A percentile compares a stretch with the other conserved stretches of the same genome.
Evolutionary conservation across 2,329 filamentous ascomycete species (phyloP).

Genomic region (Parascedosporium putredinis): DNA sequence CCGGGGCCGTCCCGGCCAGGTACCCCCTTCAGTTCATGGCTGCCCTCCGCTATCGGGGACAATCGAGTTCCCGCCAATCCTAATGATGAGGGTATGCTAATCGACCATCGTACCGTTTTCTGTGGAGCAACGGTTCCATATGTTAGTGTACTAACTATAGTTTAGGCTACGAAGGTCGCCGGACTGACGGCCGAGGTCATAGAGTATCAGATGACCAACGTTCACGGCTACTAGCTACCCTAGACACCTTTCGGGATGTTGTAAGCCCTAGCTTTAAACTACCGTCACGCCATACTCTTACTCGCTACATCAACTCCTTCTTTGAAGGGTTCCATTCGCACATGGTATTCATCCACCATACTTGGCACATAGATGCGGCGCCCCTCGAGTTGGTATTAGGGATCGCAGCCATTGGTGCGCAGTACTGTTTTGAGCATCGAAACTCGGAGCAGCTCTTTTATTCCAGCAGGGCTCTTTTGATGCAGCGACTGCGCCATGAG

Average conservation of each 20-base stretch:
- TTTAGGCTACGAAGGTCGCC: too few species aligned
- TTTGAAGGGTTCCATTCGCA: constrained; percentile 27
- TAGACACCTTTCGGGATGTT: constrained; percentile 19
- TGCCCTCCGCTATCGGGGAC: constrained; percentile 23
- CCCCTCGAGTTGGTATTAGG: constrained; percentile 23
- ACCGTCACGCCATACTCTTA: constrained; percentile 25
- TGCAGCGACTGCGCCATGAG: constrained; percentile 19
- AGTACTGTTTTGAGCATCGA: constrained; percentile 27
- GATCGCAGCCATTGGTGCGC: constrained; percentile 23
- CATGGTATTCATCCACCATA: constrained; percentile 27
- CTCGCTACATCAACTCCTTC: constrained; percentile 24
- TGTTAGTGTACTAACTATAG: too few species aligned
- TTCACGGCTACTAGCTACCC: constrained; percentile 14
- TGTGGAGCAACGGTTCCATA: too few species aligned
- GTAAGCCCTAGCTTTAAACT: constrained; percentile 20
- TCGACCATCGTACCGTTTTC: too few species aligned
- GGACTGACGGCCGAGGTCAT: neutral
- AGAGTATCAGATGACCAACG: constrained; percentile 24
- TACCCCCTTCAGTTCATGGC: constrained; percentile 26
- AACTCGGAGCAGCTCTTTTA: constrained; percentile 24
- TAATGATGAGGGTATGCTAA: constrained; percentile 14
- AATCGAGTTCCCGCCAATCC: constrained; percentile 16
- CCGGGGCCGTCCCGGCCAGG: constrained; percentile 16
- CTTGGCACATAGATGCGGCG: constrained; percentile 21
- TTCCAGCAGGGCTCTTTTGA: constrained; percentile 20